phyloP scores from a whole-genome alignment of 768 basidiomycete species.

The Coprinopsis strossmayeri region DNA sequence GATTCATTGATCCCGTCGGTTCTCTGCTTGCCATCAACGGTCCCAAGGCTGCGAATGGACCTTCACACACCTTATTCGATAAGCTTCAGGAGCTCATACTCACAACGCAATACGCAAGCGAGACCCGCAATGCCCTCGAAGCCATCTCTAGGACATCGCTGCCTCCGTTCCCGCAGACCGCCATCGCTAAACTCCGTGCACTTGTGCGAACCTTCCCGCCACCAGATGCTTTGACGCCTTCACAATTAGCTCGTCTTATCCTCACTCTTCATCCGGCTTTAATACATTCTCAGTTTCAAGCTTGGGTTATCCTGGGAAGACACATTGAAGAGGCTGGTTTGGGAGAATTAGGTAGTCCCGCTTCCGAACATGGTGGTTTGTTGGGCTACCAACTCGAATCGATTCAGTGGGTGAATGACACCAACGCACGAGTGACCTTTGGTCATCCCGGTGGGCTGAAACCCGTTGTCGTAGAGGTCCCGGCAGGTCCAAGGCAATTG shows the following conservation, averaged over 20 bases:
- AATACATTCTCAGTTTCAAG: constrained; percentile 48
- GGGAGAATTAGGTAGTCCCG: constrained; percentile 45
- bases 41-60: constrained; percentile 7
- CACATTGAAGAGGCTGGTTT: constrained; percentile 50
- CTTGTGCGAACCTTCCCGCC: constrained; percentile 46
- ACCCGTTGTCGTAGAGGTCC: constrained; percentile 30
- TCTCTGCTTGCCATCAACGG: constrained; percentile 39
- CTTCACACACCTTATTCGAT: constrained; percentile 25
- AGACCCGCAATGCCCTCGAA: constrained; percentile 48
- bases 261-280: constrained; percentile 56
- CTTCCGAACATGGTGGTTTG: constrained; percentile 37
- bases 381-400: constrained; percentile 42
- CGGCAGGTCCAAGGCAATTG: constrained; percentile 42
- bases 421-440: constrained; percentile 39
- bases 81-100: constrained; percentile 52
- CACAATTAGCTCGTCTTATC: constrained; percentile 47
- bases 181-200: constrained; percentile 41
- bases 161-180: constrained; percentile 61
- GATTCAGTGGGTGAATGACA: constrained; percentile 34
- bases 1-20: constrained; percentile 57
- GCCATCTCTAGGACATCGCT: constrained; percentile 45
- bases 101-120: constrained; percentile 57
- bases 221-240: constrained; percentile 30
- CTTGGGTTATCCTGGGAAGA: constrained; percentile 54
- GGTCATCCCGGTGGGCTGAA: constrained; percentile 20